These are phyloP conservation scores for Paecilomyces dactylethromorphus DNA, from an alignment of 2,329 filamentous ascomycete genomes.

Conservation along the genomic window DNA sequence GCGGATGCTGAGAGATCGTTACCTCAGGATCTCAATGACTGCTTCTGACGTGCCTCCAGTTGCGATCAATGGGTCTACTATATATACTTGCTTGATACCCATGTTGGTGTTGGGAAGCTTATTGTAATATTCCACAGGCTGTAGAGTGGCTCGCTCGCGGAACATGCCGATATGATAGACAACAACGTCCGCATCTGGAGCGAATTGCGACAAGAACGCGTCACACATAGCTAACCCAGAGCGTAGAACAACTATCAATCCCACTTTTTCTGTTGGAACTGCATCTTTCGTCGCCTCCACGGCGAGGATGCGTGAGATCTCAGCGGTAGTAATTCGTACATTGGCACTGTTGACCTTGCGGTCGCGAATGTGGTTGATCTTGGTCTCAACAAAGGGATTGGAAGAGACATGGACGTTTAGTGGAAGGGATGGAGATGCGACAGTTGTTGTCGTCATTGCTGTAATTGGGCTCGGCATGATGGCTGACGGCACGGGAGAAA, in stretches of 20 bases:
- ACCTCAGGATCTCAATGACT: constrained; percentile 20
- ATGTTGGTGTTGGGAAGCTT: constrained; percentile 18
- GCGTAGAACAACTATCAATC: constrained; percentile 23
- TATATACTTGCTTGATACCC: constrained; percentile 16
- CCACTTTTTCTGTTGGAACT: constrained; percentile 6
- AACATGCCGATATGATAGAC: constrained; percentile 23
- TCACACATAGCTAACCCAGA: constrained; percentile 35
- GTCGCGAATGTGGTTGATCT: constrained; percentile 10
- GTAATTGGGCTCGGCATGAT: neutral
- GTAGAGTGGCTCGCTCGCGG: constrained; percentile 13
- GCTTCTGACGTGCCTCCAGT: constrained; percentile 19
- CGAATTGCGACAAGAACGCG: constrained; percentile 21
- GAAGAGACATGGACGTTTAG: constrained; percentile 9
- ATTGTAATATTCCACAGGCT: constrained; percentile 16
- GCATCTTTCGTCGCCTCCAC: constrained; percentile 9
- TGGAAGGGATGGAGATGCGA: constrained; percentile 1
- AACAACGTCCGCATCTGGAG: constrained; percentile 16
- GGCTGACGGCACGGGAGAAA: neutral
- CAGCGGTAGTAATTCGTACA: constrained; percentile 9
- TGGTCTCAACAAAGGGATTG: constrained; percentile 9
- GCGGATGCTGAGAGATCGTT: constrained; percentile 3
- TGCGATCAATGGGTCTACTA: constrained; percentile 21
- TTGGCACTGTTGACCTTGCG: constrained; percentile 9
- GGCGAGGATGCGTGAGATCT: constrained; percentile 10
- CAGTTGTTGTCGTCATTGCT: constrained; percentile 5